Percentiles rank a stretch among this genome's conserved stretches.
phyloP scores from a whole-genome alignment of 2,329 filamentous ascomycete genomes.

The Knufia petricola region DNA sequence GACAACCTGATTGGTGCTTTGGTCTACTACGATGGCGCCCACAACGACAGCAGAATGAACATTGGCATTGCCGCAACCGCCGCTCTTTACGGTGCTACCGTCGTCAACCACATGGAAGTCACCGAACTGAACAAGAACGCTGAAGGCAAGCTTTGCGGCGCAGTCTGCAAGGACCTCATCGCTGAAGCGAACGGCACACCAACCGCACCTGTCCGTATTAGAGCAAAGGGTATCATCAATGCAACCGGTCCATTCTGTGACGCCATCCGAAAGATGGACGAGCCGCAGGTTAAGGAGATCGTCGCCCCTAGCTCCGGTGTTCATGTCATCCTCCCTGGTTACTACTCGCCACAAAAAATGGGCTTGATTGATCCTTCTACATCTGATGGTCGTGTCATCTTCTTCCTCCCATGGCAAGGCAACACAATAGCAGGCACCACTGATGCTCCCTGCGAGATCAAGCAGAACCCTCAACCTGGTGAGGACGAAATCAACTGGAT shows the following conservation, averaged over 20 bases:
- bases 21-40: conserved; percentile 85
- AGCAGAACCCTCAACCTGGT: conserved; percentile 62
- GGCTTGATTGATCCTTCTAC: conserved; percentile 78
- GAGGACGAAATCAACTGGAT: conserved; percentile 87
- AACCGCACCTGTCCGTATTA: conserved; percentile 56
- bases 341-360: conserved; percentile 71
- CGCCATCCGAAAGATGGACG: conserved; percentile 76
- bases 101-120: conserved; percentile 77
- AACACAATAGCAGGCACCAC: conserved; percentile 88
- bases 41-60: conserved; percentile 91
- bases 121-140: conserved; percentile 66
- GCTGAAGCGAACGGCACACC: conserved; percentile 54
- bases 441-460: conserved; percentile 65
- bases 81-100: conserved; percentile 72
- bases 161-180: conserved; percentile 61
- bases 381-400: conserved; percentile 81
- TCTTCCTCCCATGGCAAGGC: conserved; percentile 88
- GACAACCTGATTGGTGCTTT: conserved; percentile 69
- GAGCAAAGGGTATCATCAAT: conserved; percentile 75
- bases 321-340: conserved; percentile 77
- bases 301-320: conserved; percentile 78
- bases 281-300: conserved; percentile 61
- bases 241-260: conserved; percentile 84
- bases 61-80: conserved; percentile 80
- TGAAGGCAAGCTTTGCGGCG: conserved; percentile 63